A percentile compares a stretch with the other conserved stretches of the same genome.
phyloP scores from a whole-genome alignment of 2,329 filamentous ascomycete species.

The Coniochaeta sp. region DNA sequence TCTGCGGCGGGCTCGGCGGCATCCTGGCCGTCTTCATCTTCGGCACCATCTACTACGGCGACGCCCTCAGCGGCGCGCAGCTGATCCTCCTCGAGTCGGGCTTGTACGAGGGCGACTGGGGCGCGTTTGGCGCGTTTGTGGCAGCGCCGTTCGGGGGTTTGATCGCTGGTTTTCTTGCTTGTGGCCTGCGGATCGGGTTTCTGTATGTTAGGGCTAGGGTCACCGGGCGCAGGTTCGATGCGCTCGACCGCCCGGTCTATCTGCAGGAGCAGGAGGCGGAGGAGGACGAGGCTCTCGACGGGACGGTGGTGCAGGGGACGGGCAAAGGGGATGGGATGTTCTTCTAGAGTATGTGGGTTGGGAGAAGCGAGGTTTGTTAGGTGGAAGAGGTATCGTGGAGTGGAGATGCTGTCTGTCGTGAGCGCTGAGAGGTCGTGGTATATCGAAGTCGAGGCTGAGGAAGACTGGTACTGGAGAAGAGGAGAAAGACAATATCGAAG shows the following conservation, averaged over 20 bases:
- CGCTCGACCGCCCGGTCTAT: conserved; percentile 50
- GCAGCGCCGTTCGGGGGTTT: conserved; percentile 70
- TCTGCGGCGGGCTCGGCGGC: conserved; percentile 70
- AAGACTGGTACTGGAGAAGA: not conserved
- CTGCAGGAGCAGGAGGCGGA: conserved; percentile 5
- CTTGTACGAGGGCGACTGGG: conserved; percentile 73
- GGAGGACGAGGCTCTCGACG: not conserved
- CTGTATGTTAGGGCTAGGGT: conserved; percentile 51
- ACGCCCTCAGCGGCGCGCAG: conserved; percentile 53
- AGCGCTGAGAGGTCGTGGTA: not conserved
- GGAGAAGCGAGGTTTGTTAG: not conserved
- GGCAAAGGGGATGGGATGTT: conserved; percentile 43
- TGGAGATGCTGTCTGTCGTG: not conserved
- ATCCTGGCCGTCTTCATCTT: conserved; percentile 77
- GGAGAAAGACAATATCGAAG: too few relatives aligned
- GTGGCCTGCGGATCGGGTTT: conserved; percentile 50
- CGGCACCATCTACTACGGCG: conserved; percentile 69
- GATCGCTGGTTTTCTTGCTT: conserved; percentile 61
- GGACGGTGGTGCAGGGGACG: conserved; percentile 11
- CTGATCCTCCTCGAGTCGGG: conserved; percentile 67
- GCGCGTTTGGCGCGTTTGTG: conserved; percentile 75
- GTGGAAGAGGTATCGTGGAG: not conserved
- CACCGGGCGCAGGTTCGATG: conserved; percentile 57
- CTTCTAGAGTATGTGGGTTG: conserved; percentile 30
- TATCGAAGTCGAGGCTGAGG: not conserved